Conservation (phyloP, 1,139 yeast species). For the Hyphopichia pseudoburtonii region DNA sequence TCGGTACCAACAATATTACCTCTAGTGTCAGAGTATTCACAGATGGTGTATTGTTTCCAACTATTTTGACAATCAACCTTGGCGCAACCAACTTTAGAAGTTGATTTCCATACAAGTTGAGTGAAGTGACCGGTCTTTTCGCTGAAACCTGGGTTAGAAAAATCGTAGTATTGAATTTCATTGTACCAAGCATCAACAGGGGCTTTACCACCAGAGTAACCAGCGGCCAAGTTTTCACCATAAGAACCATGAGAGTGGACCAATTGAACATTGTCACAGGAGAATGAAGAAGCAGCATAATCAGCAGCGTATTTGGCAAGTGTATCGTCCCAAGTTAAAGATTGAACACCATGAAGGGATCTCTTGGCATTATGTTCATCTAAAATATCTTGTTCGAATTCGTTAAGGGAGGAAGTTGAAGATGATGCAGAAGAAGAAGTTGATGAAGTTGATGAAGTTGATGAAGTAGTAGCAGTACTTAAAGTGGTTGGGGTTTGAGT, state of each 20-base stretch:
- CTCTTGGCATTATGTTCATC: conserved; percentile 53
- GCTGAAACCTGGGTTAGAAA: conserved; percentile 41
- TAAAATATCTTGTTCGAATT: conserved; percentile 37
- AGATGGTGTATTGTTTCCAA: conserved; percentile 62
- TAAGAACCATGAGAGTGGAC: conserved; percentile 52
- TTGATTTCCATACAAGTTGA: conserved; percentile 64
- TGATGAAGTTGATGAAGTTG: conserved; percentile 19
- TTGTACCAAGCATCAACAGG: conserved; percentile 69
- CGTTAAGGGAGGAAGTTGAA: conserved; percentile 14
- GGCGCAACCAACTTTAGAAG: conserved; percentile 63
- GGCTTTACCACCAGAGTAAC: conserved; percentile 43
- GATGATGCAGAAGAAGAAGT: conserved; percentile 18
- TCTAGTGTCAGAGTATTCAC: conserved; percentile 59
- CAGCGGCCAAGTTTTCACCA: conserved; percentile 64
- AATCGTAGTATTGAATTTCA: conserved; percentile 56
- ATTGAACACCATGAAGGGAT: conserved; percentile 51
- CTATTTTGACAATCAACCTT: conserved; percentile 47
- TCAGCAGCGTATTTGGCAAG: conserved; percentile 49
- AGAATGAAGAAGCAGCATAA: conserved; percentile 42
- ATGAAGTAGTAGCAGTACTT: conserved; percentile 11
- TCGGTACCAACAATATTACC: conserved; percentile 56
- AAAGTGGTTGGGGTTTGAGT: conserved; percentile 13
- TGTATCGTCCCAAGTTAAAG: conserved; percentile 47
- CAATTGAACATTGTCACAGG: conserved; percentile 54
- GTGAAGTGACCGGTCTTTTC: conserved; percentile 64